A percentile compares a stretch with the other conserved stretches of the same genome.
These are phyloP conservation scores for Tylopilus sp. DNA, from an alignment of 768 basidiomycete species.

Conservation along the genomic window DNA sequence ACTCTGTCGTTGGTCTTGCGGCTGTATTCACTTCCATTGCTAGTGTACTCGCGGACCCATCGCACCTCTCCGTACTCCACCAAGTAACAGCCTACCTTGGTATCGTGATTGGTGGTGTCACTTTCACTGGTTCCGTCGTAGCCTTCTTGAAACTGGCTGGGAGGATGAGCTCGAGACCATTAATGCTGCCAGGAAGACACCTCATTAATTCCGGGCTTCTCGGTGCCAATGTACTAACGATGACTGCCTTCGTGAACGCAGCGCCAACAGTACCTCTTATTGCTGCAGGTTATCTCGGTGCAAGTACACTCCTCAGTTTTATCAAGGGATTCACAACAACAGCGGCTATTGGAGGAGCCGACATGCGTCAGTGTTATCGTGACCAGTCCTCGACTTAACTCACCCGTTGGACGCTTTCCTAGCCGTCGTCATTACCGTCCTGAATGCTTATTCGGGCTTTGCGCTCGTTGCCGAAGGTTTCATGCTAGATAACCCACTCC, in stretches of 20 bases:
- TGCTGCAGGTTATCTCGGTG: slow-evolving; percentile 75
- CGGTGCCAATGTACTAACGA: slow-evolving; percentile 64
- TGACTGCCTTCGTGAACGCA: slow-evolving; percentile 74
- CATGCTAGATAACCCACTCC: slow-evolving; percentile 83
- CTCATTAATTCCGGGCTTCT: slow-evolving; percentile 70
- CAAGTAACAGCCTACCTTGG: slow-evolving; percentile 84
- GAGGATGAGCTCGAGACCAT: slow-evolving; percentile 70
- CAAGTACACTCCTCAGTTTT: slow-evolving; percentile 75
- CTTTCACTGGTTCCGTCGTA: slow-evolving; percentile 87
- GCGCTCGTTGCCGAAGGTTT: slow-evolving; percentile 91
- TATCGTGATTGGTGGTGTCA: slow-evolving; percentile 82
- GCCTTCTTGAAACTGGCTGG: slow-evolving; percentile 88
- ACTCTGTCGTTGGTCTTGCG: slow-evolving; percentile 87
- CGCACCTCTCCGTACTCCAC: slow-evolving; percentile 70
- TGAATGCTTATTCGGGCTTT: slow-evolving; percentile 90
- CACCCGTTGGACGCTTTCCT: slow-evolving; percentile 8
- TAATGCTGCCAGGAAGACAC: slow-evolving; percentile 74
- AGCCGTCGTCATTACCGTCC: slow-evolving; percentile 89
- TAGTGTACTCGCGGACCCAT: slow-evolving; percentile 69
- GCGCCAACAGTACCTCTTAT: slow-evolving; percentile 67
- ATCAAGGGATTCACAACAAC: slow-evolving; percentile 85
- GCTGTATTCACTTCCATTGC: slow-evolving; percentile 85
- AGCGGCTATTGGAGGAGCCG: slow-evolving; percentile 89
- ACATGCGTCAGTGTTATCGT: slow-evolving; percentile 69
- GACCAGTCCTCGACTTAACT: neutral